Conservation (phyloP, 257 asterid genomes). For the Sherardia arvensis region DNA sequence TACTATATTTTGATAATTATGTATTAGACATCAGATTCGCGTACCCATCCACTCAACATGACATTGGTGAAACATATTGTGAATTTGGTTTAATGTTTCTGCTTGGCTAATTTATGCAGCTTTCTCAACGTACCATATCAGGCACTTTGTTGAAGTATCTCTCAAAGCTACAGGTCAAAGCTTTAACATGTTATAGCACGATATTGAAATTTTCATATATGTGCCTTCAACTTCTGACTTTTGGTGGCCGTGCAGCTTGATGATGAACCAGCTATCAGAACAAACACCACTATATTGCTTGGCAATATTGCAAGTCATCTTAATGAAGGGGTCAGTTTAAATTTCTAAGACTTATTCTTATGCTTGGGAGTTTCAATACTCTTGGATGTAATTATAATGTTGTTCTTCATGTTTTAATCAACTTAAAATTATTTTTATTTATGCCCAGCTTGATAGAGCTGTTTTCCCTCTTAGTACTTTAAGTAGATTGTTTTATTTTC, state of each 20-base stretch:
- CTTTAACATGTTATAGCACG: constrained; percentile 8
- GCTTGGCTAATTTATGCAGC: constrained; percentile 40
- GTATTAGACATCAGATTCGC: neutral
- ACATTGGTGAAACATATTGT: neutral
- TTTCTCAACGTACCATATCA: constrained; percentile 88
- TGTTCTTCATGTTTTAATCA: neutral
- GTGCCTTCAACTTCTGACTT: constrained; percentile 9
- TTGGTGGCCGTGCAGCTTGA: constrained; percentile 57
- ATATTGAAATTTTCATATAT: neutral
- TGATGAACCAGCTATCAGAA: constrained; percentile 96
- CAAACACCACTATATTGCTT: constrained; percentile 93
- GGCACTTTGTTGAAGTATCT: constrained; percentile 88
- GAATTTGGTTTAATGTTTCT: neutral
- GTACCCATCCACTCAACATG: neutral
- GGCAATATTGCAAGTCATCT: constrained; percentile 95
- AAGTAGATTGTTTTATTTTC: neutral
- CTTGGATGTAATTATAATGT: neutral
- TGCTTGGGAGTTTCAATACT: neutral
- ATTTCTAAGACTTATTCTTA: constrained; percentile 6
- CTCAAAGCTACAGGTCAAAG: constrained; percentile 84
- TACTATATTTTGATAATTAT: neutral
- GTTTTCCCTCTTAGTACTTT: neutral
- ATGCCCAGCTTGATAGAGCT: neutral
- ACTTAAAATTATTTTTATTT: neutral
- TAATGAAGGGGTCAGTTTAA: constrained; percentile 81